phyloP scores from a whole-genome alignment of 2,329 filamentous ascomycete genomes.

The Claviceps sp. region DNA sequence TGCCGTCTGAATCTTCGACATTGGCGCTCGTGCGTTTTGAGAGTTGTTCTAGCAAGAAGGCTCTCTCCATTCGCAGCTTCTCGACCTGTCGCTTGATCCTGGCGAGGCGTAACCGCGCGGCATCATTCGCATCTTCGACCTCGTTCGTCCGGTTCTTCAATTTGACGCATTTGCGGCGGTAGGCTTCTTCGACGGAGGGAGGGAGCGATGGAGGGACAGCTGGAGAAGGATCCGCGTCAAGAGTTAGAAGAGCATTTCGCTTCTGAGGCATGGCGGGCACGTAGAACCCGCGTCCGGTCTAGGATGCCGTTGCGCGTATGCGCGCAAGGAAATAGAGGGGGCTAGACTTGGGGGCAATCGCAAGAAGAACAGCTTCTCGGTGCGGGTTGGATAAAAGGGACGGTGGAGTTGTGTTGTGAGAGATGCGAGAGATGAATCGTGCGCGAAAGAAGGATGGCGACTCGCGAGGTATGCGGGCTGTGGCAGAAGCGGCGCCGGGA shows the following conservation, averaged over 20 bases:
- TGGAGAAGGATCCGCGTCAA: slow-evolving; percentile 19
- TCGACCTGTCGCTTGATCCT: slow-evolving; percentile 76
- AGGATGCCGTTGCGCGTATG: not conserved
- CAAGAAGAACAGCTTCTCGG: not conserved
- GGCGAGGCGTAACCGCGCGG: slow-evolving; percentile 62
- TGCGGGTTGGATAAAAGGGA: not conserved
- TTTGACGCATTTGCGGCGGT: slow-evolving; percentile 91
- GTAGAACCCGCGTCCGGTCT: not conserved
- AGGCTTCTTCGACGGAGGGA: slow-evolving; percentile 88
- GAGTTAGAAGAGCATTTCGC: slow-evolving; percentile 20
- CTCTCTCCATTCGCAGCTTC: slow-evolving; percentile 80
- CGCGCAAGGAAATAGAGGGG: not conserved
- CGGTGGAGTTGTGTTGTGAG: not conserved
- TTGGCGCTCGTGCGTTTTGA: slow-evolving; percentile 60
- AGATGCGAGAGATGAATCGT: not conserved
- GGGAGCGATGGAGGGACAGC: slow-evolving; percentile 51
- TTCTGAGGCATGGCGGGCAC: slow-evolving; percentile 22
- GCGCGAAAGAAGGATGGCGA: not conserved
- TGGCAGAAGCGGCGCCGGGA: not conserved
- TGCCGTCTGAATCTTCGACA: slow-evolving; percentile 66
- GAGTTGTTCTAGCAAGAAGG: slow-evolving; percentile 60
- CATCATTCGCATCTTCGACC: slow-evolving; percentile 83
- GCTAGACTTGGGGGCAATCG: too few relatives aligned
- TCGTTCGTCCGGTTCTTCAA: slow-evolving; percentile 84
- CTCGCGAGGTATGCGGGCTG: not conserved